phyloP scores from a whole-genome alignment of 768 basidiomycete species.

The Auriculariales sp. region DNA sequence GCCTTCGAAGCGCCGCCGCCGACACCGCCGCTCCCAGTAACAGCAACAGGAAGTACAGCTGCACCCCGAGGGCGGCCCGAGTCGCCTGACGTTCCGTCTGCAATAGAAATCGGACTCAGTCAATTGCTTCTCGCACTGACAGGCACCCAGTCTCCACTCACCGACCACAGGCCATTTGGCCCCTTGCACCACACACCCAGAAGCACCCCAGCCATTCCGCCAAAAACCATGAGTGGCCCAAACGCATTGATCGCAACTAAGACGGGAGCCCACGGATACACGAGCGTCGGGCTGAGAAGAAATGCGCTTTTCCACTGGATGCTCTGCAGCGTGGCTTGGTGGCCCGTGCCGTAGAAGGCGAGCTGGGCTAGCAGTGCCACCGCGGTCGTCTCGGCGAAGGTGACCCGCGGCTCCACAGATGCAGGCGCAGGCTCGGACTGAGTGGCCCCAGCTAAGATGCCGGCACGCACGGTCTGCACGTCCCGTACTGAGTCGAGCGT shows the following conservation, averaged over 20 bases:
- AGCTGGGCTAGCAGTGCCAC: slow-evolving; percentile 65
- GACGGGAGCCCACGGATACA: slow-evolving; percentile 58
- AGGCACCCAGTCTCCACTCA: not conserved
- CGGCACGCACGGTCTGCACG: slow-evolving; percentile 22
- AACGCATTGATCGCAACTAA: slow-evolving; percentile 68
- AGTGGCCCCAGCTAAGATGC: slow-evolving; percentile 37
- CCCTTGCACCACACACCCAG: slow-evolving; percentile 74
- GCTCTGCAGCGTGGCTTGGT: slow-evolving; percentile 77
- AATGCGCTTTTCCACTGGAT: slow-evolving; percentile 96
- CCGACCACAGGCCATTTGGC: slow-evolving; percentile 21
- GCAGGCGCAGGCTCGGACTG: slow-evolving; percentile 22
- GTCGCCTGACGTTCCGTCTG: slow-evolving; percentile 8
- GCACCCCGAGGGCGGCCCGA: slow-evolving; percentile 46
- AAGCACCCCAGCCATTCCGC: slow-evolving; percentile 48
- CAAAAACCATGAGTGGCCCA: slow-evolving; percentile 53
- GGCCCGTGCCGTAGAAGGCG: slow-evolving; percentile 78
- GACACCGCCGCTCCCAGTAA: slow-evolving; percentile 56
- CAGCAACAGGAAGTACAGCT: slow-evolving; percentile 52
- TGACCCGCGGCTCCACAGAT: slow-evolving; percentile 6
- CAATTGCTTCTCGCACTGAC: slow-evolving; percentile 1
- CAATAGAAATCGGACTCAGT: not conserved
- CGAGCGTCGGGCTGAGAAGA: slow-evolving; percentile 51
- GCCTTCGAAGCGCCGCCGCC: slow-evolving; percentile 63
- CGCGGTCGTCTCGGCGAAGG: slow-evolving; percentile 56
- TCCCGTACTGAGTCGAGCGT: slow-evolving; percentile 72